These are phyloP conservation scores for Licmophora abbreviata DNA, from an alignment of 108 stramenopile species.

Conservation along the genomic window DNA sequence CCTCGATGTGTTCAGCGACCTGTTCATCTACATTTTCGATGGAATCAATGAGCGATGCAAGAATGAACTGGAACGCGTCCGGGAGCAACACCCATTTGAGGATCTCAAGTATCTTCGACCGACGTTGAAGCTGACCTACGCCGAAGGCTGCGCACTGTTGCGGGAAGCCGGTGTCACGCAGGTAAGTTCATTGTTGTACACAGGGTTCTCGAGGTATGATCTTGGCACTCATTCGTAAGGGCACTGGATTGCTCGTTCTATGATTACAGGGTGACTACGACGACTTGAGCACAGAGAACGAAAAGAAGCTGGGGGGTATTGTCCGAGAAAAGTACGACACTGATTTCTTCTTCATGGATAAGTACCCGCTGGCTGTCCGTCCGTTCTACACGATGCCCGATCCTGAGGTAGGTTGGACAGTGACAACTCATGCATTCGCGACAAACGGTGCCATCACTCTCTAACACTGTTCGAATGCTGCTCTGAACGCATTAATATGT, in stretches of 20 bases:
- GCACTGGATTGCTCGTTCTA: background rate
- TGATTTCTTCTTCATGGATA: conserved; percentile 99
- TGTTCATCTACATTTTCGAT: conserved; percentile 97
- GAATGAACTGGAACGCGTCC: conserved; percentile 84
- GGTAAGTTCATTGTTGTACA: conserved; percentile 12
- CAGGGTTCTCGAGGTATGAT: conserved; percentile 1
- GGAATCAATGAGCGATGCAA: conserved; percentile 81
- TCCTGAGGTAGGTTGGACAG: conserved; percentile 49
- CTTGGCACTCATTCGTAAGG: background rate
- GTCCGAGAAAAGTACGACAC: conserved; percentile 95
- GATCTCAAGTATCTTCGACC: conserved; percentile 88
- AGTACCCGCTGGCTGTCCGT: conserved; percentile 94
- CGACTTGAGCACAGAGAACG: conserved; percentile 95
- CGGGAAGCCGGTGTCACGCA: conserved; percentile 78
- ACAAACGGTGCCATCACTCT: too few species aligned
- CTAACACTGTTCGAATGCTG: conserved; percentile 1
- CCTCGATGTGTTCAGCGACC: conserved; percentile 90
- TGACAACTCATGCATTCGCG: background rate
- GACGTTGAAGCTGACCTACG: conserved; percentile 89
- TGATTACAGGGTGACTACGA: conserved; percentile 73
- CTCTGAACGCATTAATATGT: background rate
- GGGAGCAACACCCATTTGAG: conserved; percentile 95
- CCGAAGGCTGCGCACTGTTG: conserved; percentile 84
- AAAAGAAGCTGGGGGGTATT: conserved; percentile 95
- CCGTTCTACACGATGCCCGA: conserved; percentile 99